Evolutionary conservation across 805 yeast genomes (phyloP), one percentile per base, ranked within the genome.

Genomic region (Saccharomycopsis sp.): DNA sequence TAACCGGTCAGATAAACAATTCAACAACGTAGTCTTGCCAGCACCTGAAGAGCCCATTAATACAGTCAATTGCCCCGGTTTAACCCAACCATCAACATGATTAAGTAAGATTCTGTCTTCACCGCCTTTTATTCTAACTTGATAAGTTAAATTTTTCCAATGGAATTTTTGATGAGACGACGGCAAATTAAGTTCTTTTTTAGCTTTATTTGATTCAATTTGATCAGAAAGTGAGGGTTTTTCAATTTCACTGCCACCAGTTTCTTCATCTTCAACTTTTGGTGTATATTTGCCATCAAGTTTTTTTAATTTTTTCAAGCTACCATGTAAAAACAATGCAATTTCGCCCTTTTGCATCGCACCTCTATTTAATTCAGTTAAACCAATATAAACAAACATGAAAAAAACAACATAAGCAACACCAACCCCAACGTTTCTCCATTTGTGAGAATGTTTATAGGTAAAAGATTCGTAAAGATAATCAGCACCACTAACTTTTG

Each of bases 271-370:
- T 17, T 49, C 56, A 22, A 50, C 54, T 9, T 47, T 46, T 32
- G 58, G 27, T 38, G 65, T 58, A n/a, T n/a, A n/a, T n/a, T n/a
- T n/a, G n/a, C n/a, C n/a, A n/a, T n/a, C n/a, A n/a, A n/a, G n/a
- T 53, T 73, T 76, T 53, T 63, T 70, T 56, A 74, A 50, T 51
- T 70, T 70, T 40, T 59, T 66, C 57, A 78, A 62, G 42, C 75
- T 65, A 2, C 72, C 62, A 37, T 63, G 61, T 56, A 74, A 78
- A 67, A 77, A 81, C 21, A 82, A 68, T 50, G 80, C 62, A 26
- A 81, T 68, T 60, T 82, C 89, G 67, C 89, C 89, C 62, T 77
- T 77, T 60, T 77, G 84, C 66, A 71, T 68, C 2, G 84, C 76
- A 58, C 81, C 77, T 56, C 71, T 72, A 54, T 77, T 75, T 51